Evolutionary conservation across 371 early-diverging fungal species (phyloP), one percentile per base, ranked within the genome.

Genomic region (Sporodiniella umbellata): DNA sequence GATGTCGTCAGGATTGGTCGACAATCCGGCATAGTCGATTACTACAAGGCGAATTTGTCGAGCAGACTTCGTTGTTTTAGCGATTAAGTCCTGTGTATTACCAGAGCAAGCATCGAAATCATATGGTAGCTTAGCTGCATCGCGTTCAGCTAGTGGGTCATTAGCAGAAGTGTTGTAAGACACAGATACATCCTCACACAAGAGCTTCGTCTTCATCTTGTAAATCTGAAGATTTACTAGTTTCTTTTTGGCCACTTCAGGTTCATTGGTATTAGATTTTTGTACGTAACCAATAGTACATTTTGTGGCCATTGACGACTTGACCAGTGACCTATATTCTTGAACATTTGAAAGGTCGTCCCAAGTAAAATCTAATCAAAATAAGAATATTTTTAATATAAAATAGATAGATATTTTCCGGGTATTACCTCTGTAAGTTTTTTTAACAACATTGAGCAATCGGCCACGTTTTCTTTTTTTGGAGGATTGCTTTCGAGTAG

Each of bases 151-250:
- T 45, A 56, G 53, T 42, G 47, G 53, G 38, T 56, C 43, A 48
- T 62, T 53, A 42, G 56, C 54, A 56, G 53, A 62, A 49, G 56
- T 56, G 48, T 56, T 56, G 49, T 42, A 56, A 53, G 62, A 56
- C 56, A 56, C 62, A 56, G 56, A 62, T 47, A 62, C 62, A 38
- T 56, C 62, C 53, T 56, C 56, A 53, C 56, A 62, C 42, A 56
- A 61, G 53, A 61, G 61, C 53, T 61, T 61, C 53, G 50, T 52
- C 61, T 55, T 55, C 56, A 61, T 45, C 46, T 61, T 61, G 61
- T 60, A 61, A 45, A 56, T 61, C 52, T 61, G 53, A 53, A 61
- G 53, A 55, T 61, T 53, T 24, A 51, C 61, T 48, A 60, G 56
- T 52, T 61, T 61, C 42, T 55, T 53, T 53, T 61, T 61, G 48